Percentiles rank a stretch among this genome's conserved stretches.
These are phyloP conservation scores for Chamaecrista fasciculata DNA, from an alignment of 306 rosid species.

Conservation along the genomic window DNA sequence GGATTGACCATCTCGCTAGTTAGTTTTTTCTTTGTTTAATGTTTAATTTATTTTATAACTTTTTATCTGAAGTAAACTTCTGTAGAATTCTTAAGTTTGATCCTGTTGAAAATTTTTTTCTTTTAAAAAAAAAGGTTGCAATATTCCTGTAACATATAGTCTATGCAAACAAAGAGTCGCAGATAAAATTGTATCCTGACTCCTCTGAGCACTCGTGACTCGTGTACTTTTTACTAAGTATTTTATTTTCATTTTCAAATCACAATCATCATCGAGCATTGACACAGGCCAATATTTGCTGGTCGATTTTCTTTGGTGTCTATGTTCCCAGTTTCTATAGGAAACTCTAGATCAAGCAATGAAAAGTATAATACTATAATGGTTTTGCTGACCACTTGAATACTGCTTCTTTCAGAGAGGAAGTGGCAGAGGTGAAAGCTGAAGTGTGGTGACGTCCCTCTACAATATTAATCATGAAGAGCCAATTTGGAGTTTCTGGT, in stretches of 20 bases:
- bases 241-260: not conserved
- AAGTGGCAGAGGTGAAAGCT: slow-evolving; percentile 72
- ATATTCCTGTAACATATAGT: no score
- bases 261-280: not conserved
- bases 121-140: no score
- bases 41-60: no score
- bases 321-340: not conserved
- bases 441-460: slow-evolving; percentile 28
- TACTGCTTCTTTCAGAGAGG: slow-evolving; percentile 66
- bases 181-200: no score
- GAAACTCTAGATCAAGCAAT: not conserved
- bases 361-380: not conserved
- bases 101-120: no score
- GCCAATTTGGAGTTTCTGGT: slow-evolving; percentile 28
- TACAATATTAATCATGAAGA: slow-evolving; percentile 30
- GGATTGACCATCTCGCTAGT: not conserved
- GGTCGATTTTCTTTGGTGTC: not conserved
- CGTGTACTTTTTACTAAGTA: not conserved
- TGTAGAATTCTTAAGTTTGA: no score
- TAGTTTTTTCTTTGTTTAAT: no score
- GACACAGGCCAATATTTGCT: not conserved
- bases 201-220: no score
- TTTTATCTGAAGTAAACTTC: no score
- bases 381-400: slow-evolving; percentile 33
- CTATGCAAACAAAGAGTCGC: no score